Conservation (phyloP, 768 basidiomycete species). For the Zangia roseola region DNA sequence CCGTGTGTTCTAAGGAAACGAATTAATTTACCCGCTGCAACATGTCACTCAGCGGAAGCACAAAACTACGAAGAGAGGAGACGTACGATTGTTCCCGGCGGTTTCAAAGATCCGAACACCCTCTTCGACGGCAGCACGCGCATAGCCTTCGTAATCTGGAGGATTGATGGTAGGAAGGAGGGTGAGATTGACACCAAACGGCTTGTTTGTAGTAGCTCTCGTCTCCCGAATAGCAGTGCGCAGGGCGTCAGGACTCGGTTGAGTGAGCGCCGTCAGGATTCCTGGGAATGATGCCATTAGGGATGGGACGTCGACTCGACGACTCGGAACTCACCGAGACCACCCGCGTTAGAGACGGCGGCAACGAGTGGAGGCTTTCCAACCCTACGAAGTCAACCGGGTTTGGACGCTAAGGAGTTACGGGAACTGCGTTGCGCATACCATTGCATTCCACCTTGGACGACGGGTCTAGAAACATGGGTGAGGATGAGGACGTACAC, state of each 20-base stretch:
- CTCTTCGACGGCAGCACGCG: slow-evolving; percentile 79
- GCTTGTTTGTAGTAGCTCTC: slow-evolving; percentile 61
- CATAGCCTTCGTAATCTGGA: slow-evolving; percentile 86
- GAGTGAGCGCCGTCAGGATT: slow-evolving; percentile 84
- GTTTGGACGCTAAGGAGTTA: neutral
- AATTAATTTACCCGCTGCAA: slow-evolving; percentile 71
- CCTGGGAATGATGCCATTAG: slow-evolving; percentile 39
- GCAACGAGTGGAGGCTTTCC: slow-evolving; percentile 72
- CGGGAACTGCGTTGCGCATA: slow-evolving; percentile 25
- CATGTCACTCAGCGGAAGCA: neutral
- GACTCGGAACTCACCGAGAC: slow-evolving; percentile 55
- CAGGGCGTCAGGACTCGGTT: slow-evolving; percentile 81
- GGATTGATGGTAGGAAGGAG: slow-evolving; percentile 88
- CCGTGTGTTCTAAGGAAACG: slow-evolving; percentile 76
- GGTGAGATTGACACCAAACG: slow-evolving; percentile 85
- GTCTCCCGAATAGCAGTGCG: slow-evolving; percentile 80
- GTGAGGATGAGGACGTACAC: neutral
- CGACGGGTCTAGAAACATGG: slow-evolving; percentile 53
- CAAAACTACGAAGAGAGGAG: neutral
- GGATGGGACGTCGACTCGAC: neutral
- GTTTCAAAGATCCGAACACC: slow-evolving; percentile 91
- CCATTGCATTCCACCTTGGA: slow-evolving; percentile 95
- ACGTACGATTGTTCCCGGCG: slow-evolving; percentile 85
- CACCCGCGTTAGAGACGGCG: slow-evolving; percentile 82
- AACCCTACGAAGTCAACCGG: slow-evolving; percentile 51